phyloP scores from a whole-genome alignment of 805 yeast genomes.

The Torulaspora franciscae region DNA sequence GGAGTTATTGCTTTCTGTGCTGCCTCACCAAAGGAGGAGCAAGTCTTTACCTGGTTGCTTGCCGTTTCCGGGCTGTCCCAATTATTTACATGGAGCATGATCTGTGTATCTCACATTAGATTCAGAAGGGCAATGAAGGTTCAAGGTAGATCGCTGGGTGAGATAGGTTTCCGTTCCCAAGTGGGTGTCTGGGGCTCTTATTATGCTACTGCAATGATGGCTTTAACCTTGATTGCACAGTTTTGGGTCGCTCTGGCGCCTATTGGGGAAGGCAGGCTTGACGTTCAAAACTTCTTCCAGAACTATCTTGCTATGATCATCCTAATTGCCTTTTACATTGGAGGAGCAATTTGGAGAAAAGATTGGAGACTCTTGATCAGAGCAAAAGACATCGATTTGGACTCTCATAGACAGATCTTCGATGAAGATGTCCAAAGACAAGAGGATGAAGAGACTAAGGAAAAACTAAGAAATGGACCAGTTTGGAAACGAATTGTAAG shows the following conservation, averaged over 20 bases:
- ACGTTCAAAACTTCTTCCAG: conserved; percentile 43
- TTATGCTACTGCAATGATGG: conserved; percentile 46
- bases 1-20: conserved; percentile 66
- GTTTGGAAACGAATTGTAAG: conserved; percentile 25
- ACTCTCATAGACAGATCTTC: conserved; percentile 30
- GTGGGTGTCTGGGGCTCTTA: conserved; percentile 51
- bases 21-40: conserved; percentile 52
- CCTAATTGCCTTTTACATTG: conserved; percentile 40
- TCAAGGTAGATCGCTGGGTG: conserved; percentile 48
- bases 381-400: conserved; percentile 32
- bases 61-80: conserved; percentile 60
- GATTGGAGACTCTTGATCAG: conserved; percentile 39
- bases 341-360: conserved; percentile 45
- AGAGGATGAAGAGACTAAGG: conserved; percentile 33
- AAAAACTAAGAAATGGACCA: conserved; percentile 30
- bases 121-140: conserved; percentile 54
- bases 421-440: conserved; percentile 34
- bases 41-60: conserved; percentile 60
- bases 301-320: conserved; percentile 46
- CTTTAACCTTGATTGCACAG: conserved; percentile 51
- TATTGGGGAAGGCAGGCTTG: conserved; percentile 33
- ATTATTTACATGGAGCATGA: conserved; percentile 57
- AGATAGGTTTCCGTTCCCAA: conserved; percentile 50
- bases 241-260: conserved; percentile 66
- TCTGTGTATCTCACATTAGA: conserved; percentile 52